Conservation (phyloP, 495 filamentous ascomycete species). For the Penicillium robsamsonii region DNA sequence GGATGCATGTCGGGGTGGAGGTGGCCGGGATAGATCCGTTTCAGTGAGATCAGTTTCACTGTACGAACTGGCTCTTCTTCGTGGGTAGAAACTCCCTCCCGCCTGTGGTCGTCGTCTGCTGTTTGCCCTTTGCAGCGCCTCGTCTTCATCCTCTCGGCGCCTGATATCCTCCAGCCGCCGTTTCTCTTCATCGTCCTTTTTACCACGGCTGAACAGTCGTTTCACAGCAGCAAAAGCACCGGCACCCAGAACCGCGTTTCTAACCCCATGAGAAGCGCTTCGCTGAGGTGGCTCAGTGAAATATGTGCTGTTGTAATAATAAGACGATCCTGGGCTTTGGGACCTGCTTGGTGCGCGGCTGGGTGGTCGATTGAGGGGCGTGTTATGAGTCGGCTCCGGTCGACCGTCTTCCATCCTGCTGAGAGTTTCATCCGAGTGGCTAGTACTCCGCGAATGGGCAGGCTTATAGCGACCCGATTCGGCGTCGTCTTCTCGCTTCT, state of each 20-base stretch:
- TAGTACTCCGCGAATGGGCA: slow-evolving; percentile 42
- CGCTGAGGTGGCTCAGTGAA: slow-evolving; percentile 36
- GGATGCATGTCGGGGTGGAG: slow-evolving; percentile 33
- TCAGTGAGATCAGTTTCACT: slow-evolving; percentile 45
- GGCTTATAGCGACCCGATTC: slow-evolving; percentile 51
- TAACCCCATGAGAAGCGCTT: slow-evolving; percentile 48
- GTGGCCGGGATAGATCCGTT: slow-evolving; percentile 41
- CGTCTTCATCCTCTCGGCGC: slow-evolving; percentile 56
- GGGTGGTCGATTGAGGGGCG: slow-evolving; percentile 43
- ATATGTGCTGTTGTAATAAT: slow-evolving; percentile 47
- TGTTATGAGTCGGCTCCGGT: slow-evolving; percentile 39
- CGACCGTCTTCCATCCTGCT: slow-evolving; percentile 45
- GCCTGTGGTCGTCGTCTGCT: slow-evolving; percentile 52
- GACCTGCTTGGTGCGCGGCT: slow-evolving; percentile 41
- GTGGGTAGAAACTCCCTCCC: slow-evolving; percentile 59
- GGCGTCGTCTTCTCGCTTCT: slow-evolving; percentile 53
- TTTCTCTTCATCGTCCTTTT: slow-evolving; percentile 59
- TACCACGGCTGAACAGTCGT: slow-evolving; percentile 62
- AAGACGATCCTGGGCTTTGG: slow-evolving; percentile 44
- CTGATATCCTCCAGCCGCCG: slow-evolving; percentile 61
- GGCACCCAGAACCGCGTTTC: slow-evolving; percentile 60
- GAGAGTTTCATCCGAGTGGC: slow-evolving; percentile 43
- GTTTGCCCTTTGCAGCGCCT: slow-evolving; percentile 53
- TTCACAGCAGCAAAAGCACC: slow-evolving; percentile 63
- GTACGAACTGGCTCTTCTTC: slow-evolving; percentile 48